Conservation (phyloP, 2,329 filamentous ascomycete genomes). For the Mariannaea elegans region DNA sequence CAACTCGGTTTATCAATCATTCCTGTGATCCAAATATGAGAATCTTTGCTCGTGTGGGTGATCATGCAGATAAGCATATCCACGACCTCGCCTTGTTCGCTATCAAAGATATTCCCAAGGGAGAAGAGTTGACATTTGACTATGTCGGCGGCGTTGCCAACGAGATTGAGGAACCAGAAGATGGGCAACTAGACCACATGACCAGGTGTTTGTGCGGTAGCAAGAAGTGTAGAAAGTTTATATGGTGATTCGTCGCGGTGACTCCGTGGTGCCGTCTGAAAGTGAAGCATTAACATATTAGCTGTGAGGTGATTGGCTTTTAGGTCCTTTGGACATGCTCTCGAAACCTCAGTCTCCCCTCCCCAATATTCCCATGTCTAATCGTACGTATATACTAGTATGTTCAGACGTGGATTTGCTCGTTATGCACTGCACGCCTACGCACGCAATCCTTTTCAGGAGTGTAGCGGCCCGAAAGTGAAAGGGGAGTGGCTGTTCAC, state of each 20-base stretch:
- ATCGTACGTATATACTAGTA: too few relatives aligned
- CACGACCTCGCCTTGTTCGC: slow-evolving; percentile 84
- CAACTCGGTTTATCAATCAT: slow-evolving; percentile 85
- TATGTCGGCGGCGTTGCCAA: slow-evolving; percentile 74
- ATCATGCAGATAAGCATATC: slow-evolving; percentile 76
- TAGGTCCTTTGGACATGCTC: too few relatives aligned
- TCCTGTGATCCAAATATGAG: slow-evolving; percentile 81
- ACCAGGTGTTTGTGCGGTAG: slow-evolving; percentile 70
- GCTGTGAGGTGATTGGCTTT: too few relatives aligned
- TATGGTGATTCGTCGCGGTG: slow-evolving; percentile 73
- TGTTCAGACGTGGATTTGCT: too few relatives aligned
- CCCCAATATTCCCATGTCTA: too few relatives aligned
- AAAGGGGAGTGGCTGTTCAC: too few relatives aligned
- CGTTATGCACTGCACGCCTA: too few relatives aligned
- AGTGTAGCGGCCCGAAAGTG: too few relatives aligned
- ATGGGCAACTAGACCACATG: slow-evolving; percentile 59
- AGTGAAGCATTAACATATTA: too few relatives aligned
- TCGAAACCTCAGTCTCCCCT: too few relatives aligned
- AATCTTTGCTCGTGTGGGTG: slow-evolving; percentile 81
- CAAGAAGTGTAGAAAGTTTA: slow-evolving; percentile 71
- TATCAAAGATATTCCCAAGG: slow-evolving; percentile 68
- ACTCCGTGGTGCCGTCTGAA: too few relatives aligned
- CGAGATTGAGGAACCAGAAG: slow-evolving; percentile 51
- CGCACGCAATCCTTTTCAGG: too few relatives aligned
- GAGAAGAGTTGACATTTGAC: slow-evolving; percentile 81